Base-by-base conservation (phyloP, 495 filamentous ascomycete species). In the Margaritispora aquatica region DNA sequence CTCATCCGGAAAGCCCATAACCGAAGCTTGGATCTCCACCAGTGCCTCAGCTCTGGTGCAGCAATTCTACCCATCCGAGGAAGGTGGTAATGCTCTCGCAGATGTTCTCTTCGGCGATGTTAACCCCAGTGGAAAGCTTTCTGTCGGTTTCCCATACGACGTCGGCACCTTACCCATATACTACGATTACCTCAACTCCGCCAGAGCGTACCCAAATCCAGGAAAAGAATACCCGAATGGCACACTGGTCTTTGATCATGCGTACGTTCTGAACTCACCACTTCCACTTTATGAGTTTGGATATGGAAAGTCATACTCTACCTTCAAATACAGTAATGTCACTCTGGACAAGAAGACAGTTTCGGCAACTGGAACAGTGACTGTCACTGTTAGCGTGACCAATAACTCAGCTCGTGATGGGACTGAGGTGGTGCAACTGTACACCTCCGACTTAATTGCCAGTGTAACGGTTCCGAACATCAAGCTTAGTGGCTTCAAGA, bases 101-200 rank as follows among this genome's bases (percentile, higher is more conserved):
- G 93, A 97, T 69, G 81, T 98, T 10, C 84, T 98, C 11, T 98
- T 95, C 71, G 94, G 94, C 49, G 81, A 79, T 55, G 83, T 90
- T 68, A 96, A 94, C 71, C 93, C 94, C 3, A 84, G 85, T 29
- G 94, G 80, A 61, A 92, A 94, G 68, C 75, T 85, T 22, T 73
- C 75, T 5, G 77, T 85, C 36, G 79, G 77, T 10, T 77, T 84
- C 51, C 87, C 86, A 1, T 75, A 77, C 49, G 81, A 78, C 51
- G 78, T 89, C 38, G 86, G 86, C 36, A 81, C 81, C 20, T 74
- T 84, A 1, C 87, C 87, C 0, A 75, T 87, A 53, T 87, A 83
- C 71, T 89, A 89, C 67, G 86, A 89, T 62, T 85, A 87, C 68
- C 71, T 84, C 20, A 88, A 88, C 70, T 84, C 83, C 0, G 84